These are phyloP conservation scores for Cystobasidium sp. DNA, from an alignment of 1,284 basidiomycete species.

Conservation along the genomic window DNA sequence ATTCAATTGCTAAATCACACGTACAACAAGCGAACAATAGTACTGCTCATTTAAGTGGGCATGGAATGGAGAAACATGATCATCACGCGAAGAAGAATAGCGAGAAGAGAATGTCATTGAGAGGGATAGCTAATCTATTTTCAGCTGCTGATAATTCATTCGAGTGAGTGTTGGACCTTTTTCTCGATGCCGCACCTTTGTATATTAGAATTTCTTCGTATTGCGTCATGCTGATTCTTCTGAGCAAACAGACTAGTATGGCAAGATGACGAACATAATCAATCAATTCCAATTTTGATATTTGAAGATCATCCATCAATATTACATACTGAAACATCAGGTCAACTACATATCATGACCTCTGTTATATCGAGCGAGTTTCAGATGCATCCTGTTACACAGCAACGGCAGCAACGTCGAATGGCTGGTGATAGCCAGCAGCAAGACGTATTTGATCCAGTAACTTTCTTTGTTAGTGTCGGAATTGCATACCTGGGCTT, in stretches of 20 bases:
- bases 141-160: conserved; percentile 34
- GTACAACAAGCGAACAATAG: background rate
- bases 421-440: background rate
- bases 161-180: conserved; percentile 34
- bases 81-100: background rate
- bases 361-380: conserved; percentile 5
- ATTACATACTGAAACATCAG: conserved; percentile 30
- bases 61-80: background rate
- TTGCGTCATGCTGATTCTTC: too few relatives aligned
- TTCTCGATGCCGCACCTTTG: too few relatives aligned
- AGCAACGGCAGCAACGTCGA: background rate
- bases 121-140: conserved; percentile 15
- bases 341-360: background rate
- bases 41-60: background rate
- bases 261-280: conserved; percentile 7
- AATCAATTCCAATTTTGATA: background rate
- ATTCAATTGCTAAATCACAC: conserved; percentile 11
- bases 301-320: conserved; percentile 44
- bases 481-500: conserved; percentile 41
- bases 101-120: conserved; percentile 14
- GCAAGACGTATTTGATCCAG: background rate
- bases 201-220: too few relatives aligned
- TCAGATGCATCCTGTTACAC: conserved; percentile 4
- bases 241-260: conserved; percentile 18
- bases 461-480: conserved; percentile 33